Base-by-base conservation (phyloP, 179 eudicot species). In the Carnegiea gigantea region DNA sequence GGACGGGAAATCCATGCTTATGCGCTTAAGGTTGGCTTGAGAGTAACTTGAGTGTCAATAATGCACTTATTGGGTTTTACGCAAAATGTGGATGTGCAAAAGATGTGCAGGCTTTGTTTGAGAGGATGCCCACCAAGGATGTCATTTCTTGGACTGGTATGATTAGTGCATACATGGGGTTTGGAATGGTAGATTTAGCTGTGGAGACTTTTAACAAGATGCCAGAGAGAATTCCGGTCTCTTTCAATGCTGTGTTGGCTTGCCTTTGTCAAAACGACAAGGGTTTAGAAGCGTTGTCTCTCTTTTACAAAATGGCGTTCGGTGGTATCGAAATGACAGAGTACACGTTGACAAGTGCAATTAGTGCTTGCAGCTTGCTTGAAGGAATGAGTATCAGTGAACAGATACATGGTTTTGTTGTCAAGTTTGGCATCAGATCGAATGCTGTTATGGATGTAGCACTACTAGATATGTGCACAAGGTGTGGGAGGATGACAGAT, bases 391-490 rank as follows among this genome's bases (percentile, higher is more conserved):
- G 77, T 74, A 81, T 83, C 14, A 94, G 98, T 70, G 84, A 90
- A 87, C 95, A 92, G 81, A 54, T 95, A 59, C 96, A 91, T 83
- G 92, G 91, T 26, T 95, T 95, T 85, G 88, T 90, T 70, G 49
- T 91, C 54, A 95, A 95, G 85, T 89, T 89, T 82, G 93, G 95
- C 80, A 82, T 81, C 54, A 84, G 82, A 75, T 75, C 84, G 36
- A 91, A 92, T 87, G 87, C 85, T 60, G 74, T 36, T 79, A 84
- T 92, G 65, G 92, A 90, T 87, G 83, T 94, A 44, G 92, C 98
- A 11, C 82, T 95, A 79, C 82, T 95, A 57, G 93, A 95, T 84
- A 94, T 92, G 98, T 92, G 86, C 83, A 91, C 98, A 21, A 90
- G 90, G 88, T 94, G 99, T 83, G 91, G 87, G 80, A 89, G 93